Base-by-base conservation (phyloP, 2,329 filamentous ascomycete genomes). In the Ustulina deusta region DNA sequence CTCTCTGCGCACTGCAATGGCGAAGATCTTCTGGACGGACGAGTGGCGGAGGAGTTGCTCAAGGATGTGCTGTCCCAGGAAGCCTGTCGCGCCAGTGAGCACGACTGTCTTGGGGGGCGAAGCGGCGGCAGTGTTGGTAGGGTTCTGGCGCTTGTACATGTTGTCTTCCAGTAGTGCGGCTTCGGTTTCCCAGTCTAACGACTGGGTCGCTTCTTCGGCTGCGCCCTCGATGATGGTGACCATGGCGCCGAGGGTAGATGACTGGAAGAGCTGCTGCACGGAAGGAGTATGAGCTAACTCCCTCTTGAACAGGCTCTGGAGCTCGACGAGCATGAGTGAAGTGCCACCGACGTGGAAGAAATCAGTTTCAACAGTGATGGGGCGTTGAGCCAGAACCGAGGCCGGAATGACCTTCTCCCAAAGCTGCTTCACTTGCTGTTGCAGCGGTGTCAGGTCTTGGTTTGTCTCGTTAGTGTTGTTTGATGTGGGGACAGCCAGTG, bases 21-120 rank as follows among this genome's bases (percentile, higher is more conserved):
- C 71, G 44, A 68, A 57, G 2, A 74, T 63, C 7, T 61, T 34
- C 10, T 55, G 6, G 2, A 74, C 38, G 22, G 22, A n/a, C 0
- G 51, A n/a, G 10, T 52, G 11, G 0, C 9, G 32, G 1, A 63
- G 13, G 0, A 73, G 63, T 7, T 38, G 20, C 2, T 32, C 2
- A 0, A 74, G 49, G 7, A 74, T 9, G 11, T 22, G 13, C 6
- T 40, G 49, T 0, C 63, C 69, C 0, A 74, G 48, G 38, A 64
- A 68, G 0, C 73, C 73, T 0, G 71, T 73, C 1, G 63, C 57
- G 7, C 73, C 73, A 0, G 73, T 74, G 4, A 74, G 20, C 0
- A 72, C 36, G 11, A 74, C 42, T 3, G 44, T 59, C 44, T 61
- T 61, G n/a, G 56, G 42, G 29, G n/a, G 5, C 6, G 46, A 38